A percentile compares a stretch with the other conserved stretches of the same genome.
Conservation (phyloP, 306 rosid genomes). For the Rubus idaeus region DNA sequence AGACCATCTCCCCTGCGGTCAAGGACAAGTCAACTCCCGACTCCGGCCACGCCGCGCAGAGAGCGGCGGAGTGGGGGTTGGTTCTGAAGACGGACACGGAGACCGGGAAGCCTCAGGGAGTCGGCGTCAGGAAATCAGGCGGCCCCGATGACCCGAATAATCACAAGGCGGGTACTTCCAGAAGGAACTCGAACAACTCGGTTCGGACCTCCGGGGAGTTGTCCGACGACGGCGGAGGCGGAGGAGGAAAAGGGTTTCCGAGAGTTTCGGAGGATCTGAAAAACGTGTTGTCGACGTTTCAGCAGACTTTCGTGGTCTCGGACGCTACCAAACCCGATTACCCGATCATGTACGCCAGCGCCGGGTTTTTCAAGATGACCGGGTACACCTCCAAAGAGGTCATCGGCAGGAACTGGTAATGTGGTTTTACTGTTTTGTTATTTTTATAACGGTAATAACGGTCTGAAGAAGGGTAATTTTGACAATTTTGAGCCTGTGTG, state of each 20-base stretch:
- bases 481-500: background rate
- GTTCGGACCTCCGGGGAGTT: slow-evolving; percentile 64
- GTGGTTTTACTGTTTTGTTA: background rate
- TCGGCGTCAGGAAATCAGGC: slow-evolving; percentile 61
- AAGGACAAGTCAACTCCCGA: slow-evolving; percentile 31
- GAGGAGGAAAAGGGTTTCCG: slow-evolving; percentile 55
- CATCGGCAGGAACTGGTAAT: slow-evolving; percentile 82
- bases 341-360: slow-evolving; percentile 92
- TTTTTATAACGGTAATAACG: slow-evolving; percentile 24
- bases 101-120: slow-evolving; percentile 86
- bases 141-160: slow-evolving; percentile 49
- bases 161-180: slow-evolving; percentile 35
- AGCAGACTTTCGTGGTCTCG: slow-evolving; percentile 90
- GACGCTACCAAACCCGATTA: slow-evolving; percentile 91
- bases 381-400: slow-evolving; percentile 91
- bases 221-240: slow-evolving; percentile 51
- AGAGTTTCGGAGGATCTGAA: slow-evolving; percentile 73
- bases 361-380: slow-evolving; percentile 93
- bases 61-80: slow-evolving; percentile 97
- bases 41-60: slow-evolving; percentile 50
- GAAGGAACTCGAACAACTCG: slow-evolving; percentile 65
- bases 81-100: slow-evolving; percentile 72
- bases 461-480: slow-evolving; percentile 13
- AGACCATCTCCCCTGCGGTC: slow-evolving; percentile 34
- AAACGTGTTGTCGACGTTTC: slow-evolving; percentile 79